These are phyloP conservation scores for Coprinellus micaceus DNA, from an alignment of 768 basidiomycete species.

Conservation along the genomic window DNA sequence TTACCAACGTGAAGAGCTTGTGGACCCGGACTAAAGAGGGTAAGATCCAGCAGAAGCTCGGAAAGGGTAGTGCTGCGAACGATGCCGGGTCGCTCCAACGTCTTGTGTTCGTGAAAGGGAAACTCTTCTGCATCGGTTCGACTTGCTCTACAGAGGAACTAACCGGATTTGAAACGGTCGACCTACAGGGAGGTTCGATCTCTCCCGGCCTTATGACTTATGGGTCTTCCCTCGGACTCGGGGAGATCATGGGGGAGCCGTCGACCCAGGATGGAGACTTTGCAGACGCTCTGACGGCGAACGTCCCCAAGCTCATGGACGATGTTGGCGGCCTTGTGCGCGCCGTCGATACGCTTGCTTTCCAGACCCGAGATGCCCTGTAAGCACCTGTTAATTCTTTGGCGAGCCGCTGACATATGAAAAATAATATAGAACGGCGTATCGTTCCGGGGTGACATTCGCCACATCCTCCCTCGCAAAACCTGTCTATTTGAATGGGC, in stretches of 20 bases:
- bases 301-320: constrained; percentile 44
- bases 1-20: constrained; percentile 63
- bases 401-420: constrained; percentile 3
- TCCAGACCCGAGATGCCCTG: constrained; percentile 71
- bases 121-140: constrained; percentile 47
- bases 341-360: constrained; percentile 69
- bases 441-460: constrained; percentile 62
- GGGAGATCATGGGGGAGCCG: constrained; percentile 69
- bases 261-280: constrained; percentile 63
- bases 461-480: constrained; percentile 50
- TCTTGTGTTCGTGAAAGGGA: constrained; percentile 48
- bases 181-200: constrained; percentile 68
- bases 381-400: constrained; percentile 33
- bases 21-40: constrained; percentile 34
- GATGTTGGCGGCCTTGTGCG: constrained; percentile 52
- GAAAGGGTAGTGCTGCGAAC: constrained; percentile 12
- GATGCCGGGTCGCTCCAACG: constrained; percentile 20
- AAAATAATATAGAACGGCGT: constrained; percentile 47
- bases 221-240: constrained; percentile 70
- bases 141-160: constrained; percentile 24
- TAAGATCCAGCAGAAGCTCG: constrained; percentile 28
- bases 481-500: constrained; percentile 35
- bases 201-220: constrained; percentile 62
- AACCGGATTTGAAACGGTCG: constrained; percentile 24
- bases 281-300: constrained; percentile 49